Base-by-base conservation (phyloP, 176 grass and related monocot species). In the Cenchrus purpureus region DNA sequence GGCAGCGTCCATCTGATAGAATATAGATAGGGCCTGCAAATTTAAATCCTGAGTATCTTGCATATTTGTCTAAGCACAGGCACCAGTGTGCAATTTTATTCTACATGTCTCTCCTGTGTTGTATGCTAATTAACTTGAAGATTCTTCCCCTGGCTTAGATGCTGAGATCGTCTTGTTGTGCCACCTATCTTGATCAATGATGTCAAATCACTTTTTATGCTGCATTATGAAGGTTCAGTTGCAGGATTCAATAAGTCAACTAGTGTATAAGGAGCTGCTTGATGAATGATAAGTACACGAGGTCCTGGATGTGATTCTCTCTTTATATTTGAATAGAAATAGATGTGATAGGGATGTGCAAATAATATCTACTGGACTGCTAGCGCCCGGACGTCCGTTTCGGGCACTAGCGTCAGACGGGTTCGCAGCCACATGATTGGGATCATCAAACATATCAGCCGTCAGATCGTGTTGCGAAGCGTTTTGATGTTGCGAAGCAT, bases 291-390 rank as follows among this genome's bases (percentile, higher is more conserved):
- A 37, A 51, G 10, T 52, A 79, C 2, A 51, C 1, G 14, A 57
- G 51, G 83, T 49, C 10, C 20, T 53, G 6, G 9, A 10, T 46
- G 49, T 84, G 13, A 65, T 89, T 84, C 13, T 74, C 7, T 8
- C 14, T 3, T 12, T 11, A 50, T 55, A 19, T 57, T 8, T 28
- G 6, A 10, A 43, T 69, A 40, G 0, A 51, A 52, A 14, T 53
- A 69, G 11, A 56, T 56, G 12, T 55, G 17, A 55, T 56, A 56
- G 79, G 51, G 19, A 81, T 69, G 51, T 44, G 25, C 59, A n/a
- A n/a, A n/a, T 11, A 68, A 42, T 55, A 44, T 20, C 0, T 68
- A 1, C n/a, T n/a, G n/a, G n/a, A n/a, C n/a, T n/a, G n/a, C n/a
- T n/a, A n/a, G n/a, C n/a, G n/a, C n/a, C n/a, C n/a, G n/a, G n/a